phyloP scores from a whole-genome alignment of 345 rosid species.

The Barbarea vulgaris region DNA sequence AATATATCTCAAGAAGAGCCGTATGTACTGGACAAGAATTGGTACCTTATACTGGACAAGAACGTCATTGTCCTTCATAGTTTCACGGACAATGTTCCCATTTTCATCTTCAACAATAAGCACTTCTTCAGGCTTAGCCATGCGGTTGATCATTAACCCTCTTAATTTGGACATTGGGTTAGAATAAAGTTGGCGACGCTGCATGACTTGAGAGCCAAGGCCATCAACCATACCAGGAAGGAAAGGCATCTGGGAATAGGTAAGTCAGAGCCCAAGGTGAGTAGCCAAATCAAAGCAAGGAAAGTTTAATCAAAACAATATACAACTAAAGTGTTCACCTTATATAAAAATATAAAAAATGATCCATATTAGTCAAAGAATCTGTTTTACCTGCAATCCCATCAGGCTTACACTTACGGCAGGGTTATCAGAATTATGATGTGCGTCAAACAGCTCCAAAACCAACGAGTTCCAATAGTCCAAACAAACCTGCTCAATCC shows the following conservation, averaged over 20 bases:
- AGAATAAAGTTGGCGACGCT: slow-evolving; percentile 88
- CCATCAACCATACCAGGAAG: slow-evolving; percentile 85
- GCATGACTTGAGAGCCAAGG: slow-evolving; percentile 71
- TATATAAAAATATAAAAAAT: background rate
- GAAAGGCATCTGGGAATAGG: slow-evolving; percentile 63
- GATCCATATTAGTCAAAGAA: slow-evolving; percentile 10
- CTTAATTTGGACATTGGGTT: slow-evolving; percentile 87
- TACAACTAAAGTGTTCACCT: slow-evolving; percentile 1
- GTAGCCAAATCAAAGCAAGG: slow-evolving; percentile 28
- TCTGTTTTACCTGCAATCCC: slow-evolving; percentile 73
- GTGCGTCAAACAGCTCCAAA: slow-evolving; percentile 87
- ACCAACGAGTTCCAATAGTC: slow-evolving; percentile 97
- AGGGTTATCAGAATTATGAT: slow-evolving; percentile 80
- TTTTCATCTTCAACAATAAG: slow-evolving; percentile 99
- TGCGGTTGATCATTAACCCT: slow-evolving; percentile 94
- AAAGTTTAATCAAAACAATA: slow-evolving; percentile 4
- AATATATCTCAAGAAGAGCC: slow-evolving; percentile 10
- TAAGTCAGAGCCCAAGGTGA: slow-evolving; percentile 19
- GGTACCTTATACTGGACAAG: slow-evolving; percentile 96
- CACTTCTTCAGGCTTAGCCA: slow-evolving; percentile 99
- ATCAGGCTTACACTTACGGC: slow-evolving; percentile 69
- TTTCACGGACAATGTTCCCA: slow-evolving; percentile 98
- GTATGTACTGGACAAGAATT: slow-evolving; percentile 1
- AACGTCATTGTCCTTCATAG: slow-evolving; percentile 99
- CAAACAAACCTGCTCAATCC: slow-evolving; percentile 80